These are phyloP conservation scores for Penicillium parvum DNA, from an alignment of 495 filamentous ascomycete genomes.

Conservation along the genomic window DNA sequence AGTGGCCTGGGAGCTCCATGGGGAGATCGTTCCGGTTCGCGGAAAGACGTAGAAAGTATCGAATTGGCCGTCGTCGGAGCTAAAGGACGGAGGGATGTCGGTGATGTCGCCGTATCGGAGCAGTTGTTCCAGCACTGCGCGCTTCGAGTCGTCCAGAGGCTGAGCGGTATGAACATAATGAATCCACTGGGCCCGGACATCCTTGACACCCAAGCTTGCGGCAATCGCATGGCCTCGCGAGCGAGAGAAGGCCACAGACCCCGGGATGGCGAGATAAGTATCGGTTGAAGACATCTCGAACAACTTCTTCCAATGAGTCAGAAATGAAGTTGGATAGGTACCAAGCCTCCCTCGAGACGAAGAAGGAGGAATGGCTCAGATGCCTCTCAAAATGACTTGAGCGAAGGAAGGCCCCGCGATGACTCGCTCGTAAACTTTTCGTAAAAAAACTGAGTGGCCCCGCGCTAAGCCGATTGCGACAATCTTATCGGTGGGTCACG, in stretches of 20 bases:
- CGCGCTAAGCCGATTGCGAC: constrained; percentile 25
- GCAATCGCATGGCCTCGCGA: constrained; percentile 50
- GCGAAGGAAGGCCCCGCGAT: constrained; percentile 24
- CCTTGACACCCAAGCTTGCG: constrained; percentile 48
- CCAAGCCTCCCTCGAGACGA: constrained; percentile 18
- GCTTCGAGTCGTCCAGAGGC: constrained; percentile 37
- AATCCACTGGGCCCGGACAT: constrained; percentile 59
- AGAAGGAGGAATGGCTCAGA: constrained; percentile 23
- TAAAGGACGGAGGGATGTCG: constrained; percentile 42
- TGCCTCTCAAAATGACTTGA: constrained; percentile 31
- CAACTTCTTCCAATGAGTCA: constrained; percentile 12
- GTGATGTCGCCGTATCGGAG: constrained; percentile 58
- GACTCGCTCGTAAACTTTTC: constrained; percentile 21
- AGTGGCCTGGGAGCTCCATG: constrained; percentile 96
- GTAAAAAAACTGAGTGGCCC: constrained; percentile 22
- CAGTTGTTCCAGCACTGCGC: constrained; percentile 53
- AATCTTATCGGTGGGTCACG: constrained; percentile 22
- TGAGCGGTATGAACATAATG: constrained; percentile 55
- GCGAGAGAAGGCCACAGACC: constrained; percentile 49
- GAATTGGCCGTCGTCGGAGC: constrained; percentile 36
- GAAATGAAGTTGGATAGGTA: constrained; percentile 1
- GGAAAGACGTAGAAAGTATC: constrained; percentile 69
- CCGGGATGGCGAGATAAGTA: constrained; percentile 46
- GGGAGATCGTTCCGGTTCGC: constrained; percentile 78
- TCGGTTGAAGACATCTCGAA: constrained; percentile 36